Percentiles rank a stretch among this genome's conserved stretches.
phyloP scores from a whole-genome alignment of 257 asterid genomes.

The Salvia miltiorrhiza region DNA sequence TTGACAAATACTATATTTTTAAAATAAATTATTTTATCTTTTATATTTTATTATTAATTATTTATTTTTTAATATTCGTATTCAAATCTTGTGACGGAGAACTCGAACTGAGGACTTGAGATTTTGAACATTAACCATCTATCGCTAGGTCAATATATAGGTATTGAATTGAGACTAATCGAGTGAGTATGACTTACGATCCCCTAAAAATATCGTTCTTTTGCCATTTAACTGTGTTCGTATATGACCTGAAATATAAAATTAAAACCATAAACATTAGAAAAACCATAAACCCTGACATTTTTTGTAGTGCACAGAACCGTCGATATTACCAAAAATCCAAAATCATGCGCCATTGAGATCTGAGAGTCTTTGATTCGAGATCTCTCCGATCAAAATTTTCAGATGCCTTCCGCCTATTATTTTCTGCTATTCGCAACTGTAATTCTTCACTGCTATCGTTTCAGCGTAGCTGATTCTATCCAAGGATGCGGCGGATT shows the following conservation, averaged over 20 bases:
- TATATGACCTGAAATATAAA: background rate
- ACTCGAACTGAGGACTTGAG: too few species aligned
- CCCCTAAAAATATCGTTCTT: too few species aligned
- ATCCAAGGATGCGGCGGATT: slow-evolving; percentile 98
- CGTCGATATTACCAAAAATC: slow-evolving; percentile 18
- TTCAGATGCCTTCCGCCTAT: slow-evolving; percentile 32
- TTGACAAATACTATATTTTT: too few species aligned
- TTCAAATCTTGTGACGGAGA: too few species aligned
- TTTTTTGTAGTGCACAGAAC: background rate
- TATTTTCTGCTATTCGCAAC: slow-evolving; percentile 19
- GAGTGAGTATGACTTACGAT: too few species aligned
- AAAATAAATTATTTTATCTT: too few species aligned
- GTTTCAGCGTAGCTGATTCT: slow-evolving; percentile 51
- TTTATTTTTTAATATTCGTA: too few species aligned
- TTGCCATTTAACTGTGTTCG: background rate
- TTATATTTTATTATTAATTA: too few species aligned
- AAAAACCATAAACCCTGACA: slow-evolving; percentile 30
- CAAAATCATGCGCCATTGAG: slow-evolving; percentile 30
- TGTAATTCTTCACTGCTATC: slow-evolving; percentile 24
- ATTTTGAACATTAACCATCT: too few species aligned
- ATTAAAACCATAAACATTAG: background rate
- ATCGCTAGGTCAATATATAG: too few species aligned
- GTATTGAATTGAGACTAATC: too few species aligned
- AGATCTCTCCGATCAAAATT: slow-evolving; percentile 16
- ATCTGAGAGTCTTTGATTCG: slow-evolving; percentile 19